These are phyloP conservation scores for Trichoderma semiorbis DNA, from an alignment of 2,329 filamentous ascomycete genomes.

Conservation along the genomic window DNA sequence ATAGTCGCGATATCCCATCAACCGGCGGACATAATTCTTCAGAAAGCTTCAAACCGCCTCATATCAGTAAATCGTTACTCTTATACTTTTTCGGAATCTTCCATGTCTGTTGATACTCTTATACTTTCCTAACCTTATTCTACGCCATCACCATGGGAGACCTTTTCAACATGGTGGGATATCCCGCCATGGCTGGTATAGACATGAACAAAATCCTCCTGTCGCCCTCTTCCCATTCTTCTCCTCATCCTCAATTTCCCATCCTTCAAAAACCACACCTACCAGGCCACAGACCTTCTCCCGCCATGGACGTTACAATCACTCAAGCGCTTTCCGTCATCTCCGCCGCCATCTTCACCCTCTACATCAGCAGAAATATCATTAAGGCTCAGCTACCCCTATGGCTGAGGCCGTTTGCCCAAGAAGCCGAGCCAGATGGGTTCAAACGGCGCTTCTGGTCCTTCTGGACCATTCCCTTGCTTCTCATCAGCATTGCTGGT, in stretches of 20 bases:
- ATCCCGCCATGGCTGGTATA: not conserved
- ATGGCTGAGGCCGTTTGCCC: constrained; percentile 44
- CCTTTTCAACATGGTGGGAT: not conserved
- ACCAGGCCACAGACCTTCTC: not conserved
- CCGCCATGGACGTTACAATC: constrained; percentile 21
- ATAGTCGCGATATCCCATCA: not conserved
- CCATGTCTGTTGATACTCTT: not conserved
- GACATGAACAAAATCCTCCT: not conserved
- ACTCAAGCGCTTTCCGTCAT: constrained; percentile 24
- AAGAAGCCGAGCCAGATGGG: constrained; percentile 31
- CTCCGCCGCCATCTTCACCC: constrained; percentile 30
- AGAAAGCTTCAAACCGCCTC: not conserved
- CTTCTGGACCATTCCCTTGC: constrained; percentile 38
- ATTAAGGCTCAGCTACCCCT: constrained; percentile 33
- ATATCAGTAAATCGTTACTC: no score
- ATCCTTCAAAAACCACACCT: not conserved
- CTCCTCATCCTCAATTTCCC: not conserved
- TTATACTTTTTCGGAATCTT: not conserved
- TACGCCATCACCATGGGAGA: not conserved
- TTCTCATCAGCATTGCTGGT: constrained; percentile 33
- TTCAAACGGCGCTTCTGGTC: constrained; percentile 35
- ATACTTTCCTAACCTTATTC: not conserved
- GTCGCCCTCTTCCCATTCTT: not conserved
- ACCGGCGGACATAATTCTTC: not conserved
- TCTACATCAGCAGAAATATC: constrained; percentile 28